Evolutionary conservation across 2,329 filamentous ascomycete genomes (phyloP).

Genomic region (Fusarium denticulatum): DNA sequence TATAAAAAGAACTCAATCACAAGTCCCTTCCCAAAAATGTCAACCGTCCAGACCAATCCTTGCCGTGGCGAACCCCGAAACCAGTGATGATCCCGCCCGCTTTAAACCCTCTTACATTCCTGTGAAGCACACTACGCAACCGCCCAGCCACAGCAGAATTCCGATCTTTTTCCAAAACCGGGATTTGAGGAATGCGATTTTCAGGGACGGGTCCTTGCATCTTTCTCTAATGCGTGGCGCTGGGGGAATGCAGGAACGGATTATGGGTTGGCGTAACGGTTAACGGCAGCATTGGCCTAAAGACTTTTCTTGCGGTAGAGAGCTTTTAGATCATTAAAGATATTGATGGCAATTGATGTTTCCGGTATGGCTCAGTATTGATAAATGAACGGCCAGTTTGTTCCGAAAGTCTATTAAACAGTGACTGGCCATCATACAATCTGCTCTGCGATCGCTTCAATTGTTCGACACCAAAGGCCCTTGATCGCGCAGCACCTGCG

Average conservation of each 20-base stretch:
- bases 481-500: background rate
- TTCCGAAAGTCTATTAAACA: background rate
- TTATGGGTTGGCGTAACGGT: conserved; percentile 5
- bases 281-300: background rate
- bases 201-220: background rate
- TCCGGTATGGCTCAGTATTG: too few species aligned
- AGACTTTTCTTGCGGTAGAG: fast-evolving
- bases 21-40: too few species aligned
- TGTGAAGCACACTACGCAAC: background rate
- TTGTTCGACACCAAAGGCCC: background rate
- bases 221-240: conserved; percentile 7
- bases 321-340: too few species aligned
- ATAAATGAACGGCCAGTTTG: background rate
- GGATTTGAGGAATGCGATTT: conserved; percentile 11
- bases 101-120: conserved; percentile 21
- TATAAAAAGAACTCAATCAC: background rate
- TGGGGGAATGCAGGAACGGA: background rate
- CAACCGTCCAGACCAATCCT: conserved; percentile 1
- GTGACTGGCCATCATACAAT: background rate
- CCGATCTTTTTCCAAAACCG: background rate
- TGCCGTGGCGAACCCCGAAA: conserved; percentile 1
- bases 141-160: conserved; percentile 8
- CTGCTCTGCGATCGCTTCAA: background rate
- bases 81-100: background rate
- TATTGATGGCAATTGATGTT: background rate